phyloP scores from a whole-genome alignment of 495 filamentous ascomycete species.

The Trichoderma reesei region DNA sequence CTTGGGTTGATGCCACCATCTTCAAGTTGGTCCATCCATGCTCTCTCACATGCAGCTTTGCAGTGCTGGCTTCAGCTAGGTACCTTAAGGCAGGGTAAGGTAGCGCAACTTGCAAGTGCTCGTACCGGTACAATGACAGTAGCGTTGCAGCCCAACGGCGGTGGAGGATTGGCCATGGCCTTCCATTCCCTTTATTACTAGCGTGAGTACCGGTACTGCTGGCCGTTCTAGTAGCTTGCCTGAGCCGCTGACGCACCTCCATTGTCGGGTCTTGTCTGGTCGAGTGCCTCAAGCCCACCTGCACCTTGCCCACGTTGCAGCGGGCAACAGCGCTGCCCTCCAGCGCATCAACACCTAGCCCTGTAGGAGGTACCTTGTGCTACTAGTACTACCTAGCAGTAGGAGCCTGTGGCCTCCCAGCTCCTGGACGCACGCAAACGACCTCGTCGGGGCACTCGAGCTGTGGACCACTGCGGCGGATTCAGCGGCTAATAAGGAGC shows the following conservation, averaged over 20 bases:
- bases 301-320: neutral
- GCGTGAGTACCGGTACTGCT: neutral
- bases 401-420: neutral
- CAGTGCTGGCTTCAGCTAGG: constrained; percentile 5
- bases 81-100: too few relatives aligned
- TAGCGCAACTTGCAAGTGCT: too few relatives aligned
- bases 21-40: neutral
- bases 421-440: too few relatives aligned
- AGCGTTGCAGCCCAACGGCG: constrained; percentile 5
- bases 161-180: neutral
- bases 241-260: neutral
- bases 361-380: too few relatives aligned
- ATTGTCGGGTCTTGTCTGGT: too few relatives aligned
- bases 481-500: too few relatives aligned
- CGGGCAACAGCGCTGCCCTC: neutral
- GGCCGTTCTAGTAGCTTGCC: neutral
- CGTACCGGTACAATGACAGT: too few relatives aligned
- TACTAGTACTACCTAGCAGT: neutral
- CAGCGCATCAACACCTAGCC: too few relatives aligned
- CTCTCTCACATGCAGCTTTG: neutral
- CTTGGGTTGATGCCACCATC: too few relatives aligned
- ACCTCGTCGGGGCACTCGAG: too few relatives aligned
- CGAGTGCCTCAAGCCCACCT: neutral
- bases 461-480: too few relatives aligned
- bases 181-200: too few relatives aligned